Evolutionary conservation across 202 grass and related monocot species (phyloP).

Genomic region (Alloteropsis angusta): DNA sequence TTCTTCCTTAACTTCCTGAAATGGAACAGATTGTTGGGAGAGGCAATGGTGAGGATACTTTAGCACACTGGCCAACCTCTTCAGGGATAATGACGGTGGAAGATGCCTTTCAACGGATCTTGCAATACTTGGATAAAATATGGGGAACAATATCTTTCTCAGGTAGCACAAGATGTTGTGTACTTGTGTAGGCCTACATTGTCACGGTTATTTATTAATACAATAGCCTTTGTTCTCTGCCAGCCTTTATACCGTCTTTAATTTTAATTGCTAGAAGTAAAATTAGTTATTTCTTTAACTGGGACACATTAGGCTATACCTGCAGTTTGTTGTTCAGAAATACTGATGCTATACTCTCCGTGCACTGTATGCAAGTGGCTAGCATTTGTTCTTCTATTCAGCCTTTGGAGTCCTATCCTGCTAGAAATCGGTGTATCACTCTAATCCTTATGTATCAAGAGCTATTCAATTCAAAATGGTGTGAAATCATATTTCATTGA

Average conservation of each 20-base stretch:
- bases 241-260: background rate
- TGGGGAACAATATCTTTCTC: conserved; percentile 83
- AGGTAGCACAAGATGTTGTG: conserved; percentile 38
- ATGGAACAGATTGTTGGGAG: conserved; percentile 68
- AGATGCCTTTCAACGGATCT: conserved; percentile 62
- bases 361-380: background rate
- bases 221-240: background rate
- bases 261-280: background rate
- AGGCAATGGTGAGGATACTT: conserved; percentile 89
- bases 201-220: background rate
- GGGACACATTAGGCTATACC: background rate
- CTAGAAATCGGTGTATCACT: background rate
- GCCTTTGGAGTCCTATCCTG: background rate
- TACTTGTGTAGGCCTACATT: background rate
- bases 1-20: conserved; percentile 22
- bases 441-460: background rate
- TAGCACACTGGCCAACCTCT: conserved; percentile 90
- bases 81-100: conserved; percentile 77
- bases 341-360: background rate
- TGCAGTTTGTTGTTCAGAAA: background rate
- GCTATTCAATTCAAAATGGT: background rate
- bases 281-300: conserved; percentile 1
- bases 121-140: conserved; percentile 81
- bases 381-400: background rate
- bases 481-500: background rate